Evolutionary conservation across 2,329 filamentous ascomycete genomes (phyloP).

Genomic region (Colletotrichum tofieldiae): DNA sequence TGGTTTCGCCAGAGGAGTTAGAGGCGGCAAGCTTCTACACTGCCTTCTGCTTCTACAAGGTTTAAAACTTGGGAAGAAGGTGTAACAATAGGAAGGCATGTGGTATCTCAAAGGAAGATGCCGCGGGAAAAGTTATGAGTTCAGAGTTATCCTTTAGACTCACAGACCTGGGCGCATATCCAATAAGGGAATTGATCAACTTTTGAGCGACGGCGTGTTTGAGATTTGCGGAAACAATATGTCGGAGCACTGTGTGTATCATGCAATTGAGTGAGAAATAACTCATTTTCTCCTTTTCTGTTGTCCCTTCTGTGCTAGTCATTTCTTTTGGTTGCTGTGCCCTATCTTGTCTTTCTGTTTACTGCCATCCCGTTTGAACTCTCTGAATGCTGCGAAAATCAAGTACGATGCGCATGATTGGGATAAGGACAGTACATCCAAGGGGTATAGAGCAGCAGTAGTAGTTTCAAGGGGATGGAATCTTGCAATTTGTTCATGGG

Average conservation of each 20-base stretch:
- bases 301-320: background rate
- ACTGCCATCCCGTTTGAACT: too few species aligned
- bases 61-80: constrained; percentile 62
- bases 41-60: constrained; percentile 98
- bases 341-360: background rate
- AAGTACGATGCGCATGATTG: background rate
- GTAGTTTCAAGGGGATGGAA: background rate
- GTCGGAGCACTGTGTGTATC: too few species aligned
- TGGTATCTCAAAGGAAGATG: background rate
- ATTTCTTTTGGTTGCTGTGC: too few species aligned
- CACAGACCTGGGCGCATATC: background rate
- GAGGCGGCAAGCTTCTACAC: constrained; percentile 94
- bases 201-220: background rate
- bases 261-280: background rate
- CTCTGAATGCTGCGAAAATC: background rate
- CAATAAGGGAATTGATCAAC: too few species aligned
- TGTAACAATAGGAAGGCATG: background rate
- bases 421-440: background rate
- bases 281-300: background rate
- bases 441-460: background rate
- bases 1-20: constrained; percentile 89
- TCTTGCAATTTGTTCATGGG: background rate
- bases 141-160: background rate
- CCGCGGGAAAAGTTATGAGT: background rate
- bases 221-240: background rate